Conservation (phyloP, 2,329 filamentous ascomycete genomes). For the Lanzia echinophila region DNA sequence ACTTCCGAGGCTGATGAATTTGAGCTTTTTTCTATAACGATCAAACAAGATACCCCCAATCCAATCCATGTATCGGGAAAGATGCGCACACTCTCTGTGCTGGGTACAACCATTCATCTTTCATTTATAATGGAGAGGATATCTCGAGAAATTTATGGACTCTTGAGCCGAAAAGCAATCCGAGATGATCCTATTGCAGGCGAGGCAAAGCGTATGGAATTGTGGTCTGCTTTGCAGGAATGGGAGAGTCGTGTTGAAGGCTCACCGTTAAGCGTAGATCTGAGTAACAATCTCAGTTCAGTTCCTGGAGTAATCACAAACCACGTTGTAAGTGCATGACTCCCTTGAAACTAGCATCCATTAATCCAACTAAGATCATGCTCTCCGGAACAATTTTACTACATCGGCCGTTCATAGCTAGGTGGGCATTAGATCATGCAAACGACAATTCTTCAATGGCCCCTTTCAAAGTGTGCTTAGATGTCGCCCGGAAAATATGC, state of each 20-base stretch:
- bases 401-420: slow-evolving; percentile 27
- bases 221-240: slow-evolving; percentile 20
- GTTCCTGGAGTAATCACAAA: slow-evolving; percentile 27
- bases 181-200: slow-evolving; percentile 22
- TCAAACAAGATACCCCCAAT: slow-evolving; percentile 1
- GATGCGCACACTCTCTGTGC: slow-evolving; percentile 24
- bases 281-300: slow-evolving; percentile 21
- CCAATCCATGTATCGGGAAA: slow-evolving; percentile 18
- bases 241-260: slow-evolving; percentile 25
- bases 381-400: slow-evolving; percentile 24
- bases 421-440: slow-evolving; percentile 17
- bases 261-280: slow-evolving; percentile 24
- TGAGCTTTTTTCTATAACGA: slow-evolving; percentile 23
- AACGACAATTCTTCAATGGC: slow-evolving; percentile 9
- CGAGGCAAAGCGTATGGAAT: slow-evolving; percentile 20
- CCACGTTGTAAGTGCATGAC: slow-evolving; percentile 21
- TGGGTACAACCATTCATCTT: slow-evolving; percentile 24
- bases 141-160: slow-evolving; percentile 24
- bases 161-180: slow-evolving; percentile 22
- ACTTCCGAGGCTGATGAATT: slow-evolving; percentile 28
- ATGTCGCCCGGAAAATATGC: slow-evolving; percentile 27
- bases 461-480: slow-evolving; percentile 22
- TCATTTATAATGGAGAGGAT: slow-evolving; percentile 23
- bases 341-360: background rate
- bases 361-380: slow-evolving; percentile 18